phyloP scores from a whole-genome alignment of 371 early-diverging fungal genomes.

The Rhizopus delemar region DNA sequence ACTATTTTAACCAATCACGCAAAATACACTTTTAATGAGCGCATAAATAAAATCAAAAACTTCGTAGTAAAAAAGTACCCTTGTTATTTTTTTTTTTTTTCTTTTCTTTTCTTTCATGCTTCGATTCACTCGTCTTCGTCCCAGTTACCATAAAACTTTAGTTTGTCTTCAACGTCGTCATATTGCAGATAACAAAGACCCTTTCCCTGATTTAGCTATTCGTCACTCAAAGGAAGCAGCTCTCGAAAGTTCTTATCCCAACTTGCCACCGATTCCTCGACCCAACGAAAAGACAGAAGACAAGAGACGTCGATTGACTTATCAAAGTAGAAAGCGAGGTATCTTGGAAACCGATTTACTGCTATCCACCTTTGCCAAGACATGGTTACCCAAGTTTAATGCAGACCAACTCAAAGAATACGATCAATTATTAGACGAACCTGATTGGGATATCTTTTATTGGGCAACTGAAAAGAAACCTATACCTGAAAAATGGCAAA shows the following conservation, averaged over 20 bases:
- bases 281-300: conserved; percentile 65
- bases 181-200: conserved; percentile 24
- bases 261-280: conserved; percentile 62
- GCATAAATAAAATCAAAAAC: too few relatives aligned
- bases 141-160: too few relatives aligned
- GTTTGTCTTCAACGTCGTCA: neutral
- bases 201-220: conserved; percentile 46
- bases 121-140: neutral
- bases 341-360: conserved; percentile 93
- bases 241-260: conserved; percentile 57
- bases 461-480: conserved; percentile 79
- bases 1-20: too few relatives aligned
- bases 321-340: conserved; percentile 91
- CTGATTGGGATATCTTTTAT: conserved; percentile 97
- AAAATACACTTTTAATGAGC: too few relatives aligned
- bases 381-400: conserved; percentile 58
- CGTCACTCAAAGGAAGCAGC: conserved; percentile 52
- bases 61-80: too few relatives aligned
- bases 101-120: neutral
- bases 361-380: conserved; percentile 83
- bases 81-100: neutral
- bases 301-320: conserved; percentile 81
- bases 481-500: conserved; percentile 59
- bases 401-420: conserved; percentile 70
- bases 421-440: conserved; percentile 85